Evolutionary conservation across 495 filamentous ascomycete genomes (phyloP).

Genomic region (Jackrogersella minutella): DNA sequence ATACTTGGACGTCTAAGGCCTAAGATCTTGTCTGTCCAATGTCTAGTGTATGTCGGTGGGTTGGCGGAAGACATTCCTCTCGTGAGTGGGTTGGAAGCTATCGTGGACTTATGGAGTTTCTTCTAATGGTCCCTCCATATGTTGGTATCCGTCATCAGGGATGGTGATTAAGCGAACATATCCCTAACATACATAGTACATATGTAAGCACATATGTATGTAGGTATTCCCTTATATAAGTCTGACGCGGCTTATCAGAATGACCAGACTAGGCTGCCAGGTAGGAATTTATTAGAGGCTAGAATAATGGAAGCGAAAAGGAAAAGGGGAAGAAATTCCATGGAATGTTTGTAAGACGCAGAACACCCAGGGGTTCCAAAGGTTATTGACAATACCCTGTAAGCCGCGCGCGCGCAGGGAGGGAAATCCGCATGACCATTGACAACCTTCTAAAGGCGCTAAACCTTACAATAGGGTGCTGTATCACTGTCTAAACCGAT

Average conservation of each 20-base stretch:
- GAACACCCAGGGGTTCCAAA: not conserved
- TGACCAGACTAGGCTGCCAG: not conserved
- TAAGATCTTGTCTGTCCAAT: slow-evolving; percentile 21
- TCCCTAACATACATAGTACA: not conserved
- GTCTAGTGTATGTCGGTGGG: too few relatives aligned
- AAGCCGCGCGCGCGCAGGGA: not conserved
- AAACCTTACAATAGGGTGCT: too few relatives aligned
- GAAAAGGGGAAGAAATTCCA: slow-evolving; percentile 22
- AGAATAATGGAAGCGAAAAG: slow-evolving; percentile 27
- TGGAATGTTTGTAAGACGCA: slow-evolving; percentile 34
- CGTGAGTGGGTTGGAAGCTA: slow-evolving; percentile 7
- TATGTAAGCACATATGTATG: not conserved
- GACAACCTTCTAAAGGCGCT: slow-evolving; percentile 10
- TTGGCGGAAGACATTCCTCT: not conserved
- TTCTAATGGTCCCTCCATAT: too few relatives aligned
- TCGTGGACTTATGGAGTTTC: slow-evolving; percentile 4
- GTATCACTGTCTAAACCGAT: not conserved
- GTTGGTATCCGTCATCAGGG: not conserved
- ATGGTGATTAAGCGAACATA: not conserved
- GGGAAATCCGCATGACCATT: slow-evolving; percentile 25
- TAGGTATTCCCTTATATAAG: not conserved
- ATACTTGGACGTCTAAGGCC: slow-evolving; percentile 3
- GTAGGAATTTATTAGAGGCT: not conserved
- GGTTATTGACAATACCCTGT: not conserved
- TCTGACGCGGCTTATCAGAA: not conserved